A percentile compares a stretch with the other conserved stretches of the same genome.
Conservation (phyloP, 306 rosid species). For the Dryas drummondii region DNA sequence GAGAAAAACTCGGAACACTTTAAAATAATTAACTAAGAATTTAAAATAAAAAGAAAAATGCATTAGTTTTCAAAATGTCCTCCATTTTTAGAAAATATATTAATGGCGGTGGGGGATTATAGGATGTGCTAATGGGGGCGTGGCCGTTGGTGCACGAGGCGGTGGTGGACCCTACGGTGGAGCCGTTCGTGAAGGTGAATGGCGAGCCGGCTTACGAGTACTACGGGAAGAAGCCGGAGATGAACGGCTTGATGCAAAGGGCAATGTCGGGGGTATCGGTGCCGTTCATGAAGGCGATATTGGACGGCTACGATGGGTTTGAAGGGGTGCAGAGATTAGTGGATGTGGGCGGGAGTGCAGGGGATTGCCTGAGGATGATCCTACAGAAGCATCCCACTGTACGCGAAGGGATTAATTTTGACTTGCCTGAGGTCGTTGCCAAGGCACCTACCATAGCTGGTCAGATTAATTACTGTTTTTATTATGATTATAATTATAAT, state of each 20-base stretch:
- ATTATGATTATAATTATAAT: not conserved
- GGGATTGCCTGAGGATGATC: conserved; percentile 88
- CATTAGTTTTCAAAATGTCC: too few relatives aligned
- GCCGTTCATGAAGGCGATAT: conserved; percentile 70
- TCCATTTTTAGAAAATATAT: too few relatives aligned
- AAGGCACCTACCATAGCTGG: conserved; percentile 65
- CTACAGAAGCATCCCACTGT: conserved; percentile 50
- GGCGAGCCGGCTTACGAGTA: conserved; percentile 68
- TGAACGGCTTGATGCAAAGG: conserved; percentile 76
- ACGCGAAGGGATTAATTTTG: conserved; percentile 69
- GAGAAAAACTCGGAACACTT: too few relatives aligned
- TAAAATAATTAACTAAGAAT: too few relatives aligned
- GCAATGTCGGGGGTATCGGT: conserved; percentile 90
- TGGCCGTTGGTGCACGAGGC: conserved; percentile 92
- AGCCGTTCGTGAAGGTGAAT: conserved; percentile 78
- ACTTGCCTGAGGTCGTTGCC: conserved; percentile 80
- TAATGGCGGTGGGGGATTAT: too few relatives aligned
- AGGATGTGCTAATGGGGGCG: conserved; percentile 77
- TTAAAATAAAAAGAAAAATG: too few relatives aligned
- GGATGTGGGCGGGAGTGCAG: conserved; percentile 93
- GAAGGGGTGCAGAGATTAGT: conserved; percentile 57
- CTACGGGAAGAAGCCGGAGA: conserved; percentile 66
- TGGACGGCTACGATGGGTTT: conserved; percentile 69
- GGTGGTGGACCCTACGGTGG: conserved; percentile 65
- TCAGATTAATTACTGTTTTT: not conserved